Evolutionary conservation across 2,329 filamentous ascomycete genomes (phyloP).

Genomic region (Thielaviopsis euricoi): DNA sequence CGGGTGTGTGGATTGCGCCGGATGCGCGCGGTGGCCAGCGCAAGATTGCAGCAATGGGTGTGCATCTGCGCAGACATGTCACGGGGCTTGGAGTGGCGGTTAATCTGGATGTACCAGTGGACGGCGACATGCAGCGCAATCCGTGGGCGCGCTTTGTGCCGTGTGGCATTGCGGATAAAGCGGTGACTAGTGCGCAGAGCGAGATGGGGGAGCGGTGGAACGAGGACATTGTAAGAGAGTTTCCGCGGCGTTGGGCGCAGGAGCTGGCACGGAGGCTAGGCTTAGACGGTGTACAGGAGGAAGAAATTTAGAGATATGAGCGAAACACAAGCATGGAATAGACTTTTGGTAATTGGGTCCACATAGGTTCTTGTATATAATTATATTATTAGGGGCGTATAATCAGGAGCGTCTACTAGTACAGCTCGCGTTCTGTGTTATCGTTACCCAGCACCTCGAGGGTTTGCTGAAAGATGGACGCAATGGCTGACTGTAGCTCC

Average conservation of each 20-base stretch:
- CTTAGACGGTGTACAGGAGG: background rate
- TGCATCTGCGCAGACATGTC: conserved; percentile 75
- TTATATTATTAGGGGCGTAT: too few species aligned
- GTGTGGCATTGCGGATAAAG: conserved; percentile 69
- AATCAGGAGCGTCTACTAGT: too few species aligned
- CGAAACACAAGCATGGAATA: too few species aligned
- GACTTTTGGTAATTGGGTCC: too few species aligned
- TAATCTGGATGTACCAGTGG: conserved; percentile 49
- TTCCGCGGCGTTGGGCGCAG: conserved; percentile 5
- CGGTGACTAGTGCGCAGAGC: conserved; percentile 55
- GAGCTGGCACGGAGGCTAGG: conserved; percentile 7
- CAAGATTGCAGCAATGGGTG: conserved; percentile 83
- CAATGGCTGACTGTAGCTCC: conserved; percentile 51
- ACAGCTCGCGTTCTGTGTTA: conserved; percentile 32
- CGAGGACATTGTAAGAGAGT: background rate
- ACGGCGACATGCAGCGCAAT: conserved; percentile 23
- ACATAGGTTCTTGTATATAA: too few species aligned
- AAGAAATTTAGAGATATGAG: conserved; percentile 14
- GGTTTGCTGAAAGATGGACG: conserved; percentile 63
- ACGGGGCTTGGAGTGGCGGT: conserved; percentile 72
- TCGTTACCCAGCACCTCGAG: conserved; percentile 55
- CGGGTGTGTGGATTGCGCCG: conserved; percentile 59
- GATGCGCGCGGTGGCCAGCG: conserved; percentile 17
- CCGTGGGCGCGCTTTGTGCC: conserved; percentile 63
- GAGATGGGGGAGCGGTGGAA: conserved; percentile 23